These are phyloP conservation scores for Trametopsis cervina DNA, from an alignment of 768 basidiomycete genomes.

Conservation along the genomic window DNA sequence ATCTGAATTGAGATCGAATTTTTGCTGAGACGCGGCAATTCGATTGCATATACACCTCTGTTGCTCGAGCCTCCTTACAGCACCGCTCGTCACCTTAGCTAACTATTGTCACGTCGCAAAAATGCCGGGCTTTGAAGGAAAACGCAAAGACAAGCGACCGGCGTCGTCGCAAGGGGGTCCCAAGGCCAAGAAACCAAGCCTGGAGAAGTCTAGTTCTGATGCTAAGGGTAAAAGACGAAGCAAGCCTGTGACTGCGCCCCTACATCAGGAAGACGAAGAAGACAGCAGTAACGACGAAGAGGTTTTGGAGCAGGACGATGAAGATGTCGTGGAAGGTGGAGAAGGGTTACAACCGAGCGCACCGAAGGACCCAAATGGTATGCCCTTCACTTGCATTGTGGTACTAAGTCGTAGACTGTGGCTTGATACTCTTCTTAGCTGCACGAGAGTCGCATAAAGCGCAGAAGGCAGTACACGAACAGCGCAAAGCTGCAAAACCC, in stretches of 20 bases:
- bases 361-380: constrained; percentile 56
- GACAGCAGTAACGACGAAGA: constrained; percentile 24
- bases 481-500: constrained; percentile 73
- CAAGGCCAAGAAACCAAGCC: constrained; percentile 44
- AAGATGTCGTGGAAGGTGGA: constrained; percentile 23
- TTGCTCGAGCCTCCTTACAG: neutral
- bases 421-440: constrained; percentile 31
- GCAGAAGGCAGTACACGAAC: constrained; percentile 58
- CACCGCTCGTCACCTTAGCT: neutral
- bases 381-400: constrained; percentile 13
- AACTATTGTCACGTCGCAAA: neutral
- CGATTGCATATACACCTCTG: no score
- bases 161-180: constrained; percentile 41
- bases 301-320: constrained; percentile 26
- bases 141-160: constrained; percentile 43
- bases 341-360: constrained; percentile 9
- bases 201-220: constrained; percentile 31
- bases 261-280: constrained; percentile 33
- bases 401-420: no score
- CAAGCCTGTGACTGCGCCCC: constrained; percentile 44
- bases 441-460: constrained; percentile 64
- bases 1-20: neutral
- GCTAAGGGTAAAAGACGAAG: constrained; percentile 47
- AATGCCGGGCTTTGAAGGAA: constrained; percentile 27
- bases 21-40: neutral